These are phyloP conservation scores for Sporothrix humicola DNA, from an alignment of 2,329 filamentous ascomycete species.

Conservation along the genomic window DNA sequence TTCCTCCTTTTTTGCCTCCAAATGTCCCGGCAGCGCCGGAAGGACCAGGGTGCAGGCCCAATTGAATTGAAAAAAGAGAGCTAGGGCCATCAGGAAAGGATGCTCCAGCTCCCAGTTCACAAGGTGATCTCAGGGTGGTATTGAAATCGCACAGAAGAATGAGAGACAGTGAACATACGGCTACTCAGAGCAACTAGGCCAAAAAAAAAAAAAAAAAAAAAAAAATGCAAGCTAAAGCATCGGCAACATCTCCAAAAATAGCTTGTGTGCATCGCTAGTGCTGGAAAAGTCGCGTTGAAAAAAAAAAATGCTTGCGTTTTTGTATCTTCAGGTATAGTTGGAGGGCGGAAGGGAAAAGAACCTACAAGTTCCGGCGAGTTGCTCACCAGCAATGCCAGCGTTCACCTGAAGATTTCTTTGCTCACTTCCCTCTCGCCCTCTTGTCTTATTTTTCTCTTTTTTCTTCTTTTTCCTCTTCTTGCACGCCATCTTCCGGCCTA, in stretches of 20 bases:
- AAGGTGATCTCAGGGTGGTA: neutral
- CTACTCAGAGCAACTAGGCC: neutral
- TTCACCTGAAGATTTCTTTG: too few species aligned
- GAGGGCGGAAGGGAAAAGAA: neutral
- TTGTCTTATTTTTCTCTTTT: neutral
- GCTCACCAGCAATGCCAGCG: too few species aligned
- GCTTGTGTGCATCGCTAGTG: conserved; percentile 14
- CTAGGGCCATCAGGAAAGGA: neutral
- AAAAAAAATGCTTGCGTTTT: neutral
- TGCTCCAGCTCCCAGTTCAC: neutral
- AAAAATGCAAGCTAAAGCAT: neutral
- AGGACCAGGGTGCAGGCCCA: neutral
- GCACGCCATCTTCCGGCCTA: conserved; percentile 10
- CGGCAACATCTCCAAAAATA: conserved; percentile 22
- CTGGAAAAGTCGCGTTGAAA: neutral
- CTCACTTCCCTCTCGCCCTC: neutral
- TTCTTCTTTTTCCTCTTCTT: neutral
- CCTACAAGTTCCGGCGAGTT: neutral
- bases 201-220: neutral
- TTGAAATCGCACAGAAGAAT: neutral
- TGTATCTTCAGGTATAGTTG: neutral
- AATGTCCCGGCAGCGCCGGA: conserved; percentile 23
- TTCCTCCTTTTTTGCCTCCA: neutral
- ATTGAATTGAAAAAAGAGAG: neutral
- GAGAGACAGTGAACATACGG: neutral